Evolutionary conservation across 352 stramenopile species (phyloP).

Genomic region (Pseudoperonospora humuli): DNA sequence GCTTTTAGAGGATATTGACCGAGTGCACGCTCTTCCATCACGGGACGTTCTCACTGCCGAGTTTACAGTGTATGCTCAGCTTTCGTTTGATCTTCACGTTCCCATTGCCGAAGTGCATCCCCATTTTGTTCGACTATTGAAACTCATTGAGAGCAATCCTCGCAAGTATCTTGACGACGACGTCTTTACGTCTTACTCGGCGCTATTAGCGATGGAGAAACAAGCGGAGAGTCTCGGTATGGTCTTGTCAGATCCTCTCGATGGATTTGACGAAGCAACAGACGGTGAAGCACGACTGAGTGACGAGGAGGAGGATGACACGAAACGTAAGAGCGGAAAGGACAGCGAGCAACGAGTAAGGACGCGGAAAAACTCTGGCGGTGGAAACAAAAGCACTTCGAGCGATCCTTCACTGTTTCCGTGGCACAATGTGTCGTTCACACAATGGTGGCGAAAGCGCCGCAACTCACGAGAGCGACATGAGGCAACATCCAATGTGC

Average conservation of each 20-base stretch:
- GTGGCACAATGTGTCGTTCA: conserved; percentile 71
- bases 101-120: conserved; percentile 69
- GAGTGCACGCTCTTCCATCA: conserved; percentile 69
- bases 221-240: conserved; percentile 28
- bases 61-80: conserved; percentile 86
- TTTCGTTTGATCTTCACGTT: conserved; percentile 86
- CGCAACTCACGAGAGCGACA: conserved; percentile 20
- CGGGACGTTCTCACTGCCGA: conserved; percentile 82
- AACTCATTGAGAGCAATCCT: conserved; percentile 82
- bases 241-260: conserved; percentile 20
- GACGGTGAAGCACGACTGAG: conserved; percentile 58
- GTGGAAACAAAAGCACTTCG: conserved; percentile 9
- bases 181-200: conserved; percentile 71
- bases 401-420: conserved; percentile 44
- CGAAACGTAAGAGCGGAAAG: conserved; percentile 14
- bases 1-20: conserved; percentile 73
- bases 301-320: conserved; percentile 55
- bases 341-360: conserved; percentile 23
- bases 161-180: conserved; percentile 86
- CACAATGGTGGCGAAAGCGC: conserved; percentile 70
- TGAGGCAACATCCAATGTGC: conserved; percentile 10
- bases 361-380: conserved; percentile 22
- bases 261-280: conserved; percentile 51
- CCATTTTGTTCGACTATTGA: conserved; percentile 82
- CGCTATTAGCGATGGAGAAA: conserved; percentile 61